Percentiles rank a stretch among this genome's conserved stretches.
These are phyloP conservation scores for Trichoderma harzianum DNA, from an alignment of 2,329 filamentous ascomycete species.

Conservation along the genomic window DNA sequence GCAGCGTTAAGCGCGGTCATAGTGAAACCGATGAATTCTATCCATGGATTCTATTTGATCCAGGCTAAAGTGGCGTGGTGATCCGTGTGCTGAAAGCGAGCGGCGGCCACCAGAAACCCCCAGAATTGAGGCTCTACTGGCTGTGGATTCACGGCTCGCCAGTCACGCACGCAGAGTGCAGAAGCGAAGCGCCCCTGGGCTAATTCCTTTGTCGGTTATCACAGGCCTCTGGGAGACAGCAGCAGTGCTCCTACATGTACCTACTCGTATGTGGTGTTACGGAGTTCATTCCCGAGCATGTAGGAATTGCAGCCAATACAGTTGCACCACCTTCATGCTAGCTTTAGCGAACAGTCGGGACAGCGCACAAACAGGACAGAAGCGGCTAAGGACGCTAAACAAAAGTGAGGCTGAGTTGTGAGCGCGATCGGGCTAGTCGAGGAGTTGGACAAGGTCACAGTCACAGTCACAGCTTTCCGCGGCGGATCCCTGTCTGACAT, in stretches of 20 bases:
- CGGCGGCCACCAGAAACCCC: constrained; percentile 5
- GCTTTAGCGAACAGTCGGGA: background rate
- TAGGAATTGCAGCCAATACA: background rate
- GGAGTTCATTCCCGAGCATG: background rate
- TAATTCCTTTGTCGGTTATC: background rate
- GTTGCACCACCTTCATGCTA: background rate
- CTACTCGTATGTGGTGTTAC: background rate
- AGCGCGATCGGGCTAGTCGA: background rate
- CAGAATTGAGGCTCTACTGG: constrained; percentile 12
- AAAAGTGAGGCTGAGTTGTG: constrained; percentile 10
- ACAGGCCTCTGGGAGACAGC: background rate
- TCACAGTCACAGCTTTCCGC: background rate
- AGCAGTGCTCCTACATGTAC: background rate
- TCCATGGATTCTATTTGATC: background rate
- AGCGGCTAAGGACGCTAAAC: constrained; percentile 1
- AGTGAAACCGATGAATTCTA: background rate
- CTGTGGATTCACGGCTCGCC: constrained; percentile 4
- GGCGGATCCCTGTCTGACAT: constrained; percentile 1
- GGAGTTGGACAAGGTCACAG: background rate
- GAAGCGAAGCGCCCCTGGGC: background rate
- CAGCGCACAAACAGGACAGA: constrained; percentile 1
- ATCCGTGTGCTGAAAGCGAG: background rate
- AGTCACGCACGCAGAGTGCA: background rate
- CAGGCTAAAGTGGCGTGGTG: background rate
- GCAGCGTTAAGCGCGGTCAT: background rate